These are phyloP conservation scores for Aquanectria penicillioides DNA, from an alignment of 2,329 filamentous ascomycete genomes.

Conservation along the genomic window DNA sequence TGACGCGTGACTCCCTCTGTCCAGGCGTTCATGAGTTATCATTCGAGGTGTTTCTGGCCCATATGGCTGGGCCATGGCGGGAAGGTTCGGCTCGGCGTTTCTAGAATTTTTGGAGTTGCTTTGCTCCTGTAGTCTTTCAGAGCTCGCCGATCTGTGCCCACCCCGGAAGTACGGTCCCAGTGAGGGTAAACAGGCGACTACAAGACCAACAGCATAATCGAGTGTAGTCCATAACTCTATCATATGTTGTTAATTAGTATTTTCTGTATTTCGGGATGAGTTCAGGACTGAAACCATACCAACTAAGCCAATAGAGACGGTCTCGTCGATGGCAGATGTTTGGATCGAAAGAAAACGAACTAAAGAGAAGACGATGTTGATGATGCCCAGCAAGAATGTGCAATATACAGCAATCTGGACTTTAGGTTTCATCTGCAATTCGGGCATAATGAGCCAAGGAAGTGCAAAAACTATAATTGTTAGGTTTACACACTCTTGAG, in stretches of 20 bases:
- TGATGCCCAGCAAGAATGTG: conserved; percentile 28
- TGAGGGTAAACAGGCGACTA: conserved; percentile 33
- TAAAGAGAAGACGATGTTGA: conserved; percentile 31
- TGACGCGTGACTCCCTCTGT: too few species aligned
- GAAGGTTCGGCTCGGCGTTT: too few species aligned
- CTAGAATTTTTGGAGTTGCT: too few species aligned
- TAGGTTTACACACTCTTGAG: background rate
- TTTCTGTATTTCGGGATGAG: too few species aligned
- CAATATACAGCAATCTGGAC: conserved; percentile 28
- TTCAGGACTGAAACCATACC: background rate
- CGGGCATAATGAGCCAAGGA: conserved; percentile 4
- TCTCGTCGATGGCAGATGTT: background rate
- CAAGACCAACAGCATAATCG: conserved; percentile 27
- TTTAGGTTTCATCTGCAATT: conserved; percentile 24
- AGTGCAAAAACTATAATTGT: conserved; percentile 9
- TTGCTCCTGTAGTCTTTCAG: too few species aligned
- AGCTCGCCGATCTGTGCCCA: too few species aligned
- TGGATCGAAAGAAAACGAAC: conserved; percentile 29
- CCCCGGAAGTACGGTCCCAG: conserved; percentile 32
- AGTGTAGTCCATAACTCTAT: conserved; percentile 32
- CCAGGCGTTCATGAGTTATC: too few species aligned
- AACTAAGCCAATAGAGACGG: conserved; percentile 28
- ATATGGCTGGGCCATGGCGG: too few species aligned
- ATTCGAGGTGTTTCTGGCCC: too few species aligned
- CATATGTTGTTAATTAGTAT: background rate